Evolutionary conservation across 2,329 filamentous ascomycete genomes (phyloP).

Genomic region (Pseudogymnoascus sp.): DNA sequence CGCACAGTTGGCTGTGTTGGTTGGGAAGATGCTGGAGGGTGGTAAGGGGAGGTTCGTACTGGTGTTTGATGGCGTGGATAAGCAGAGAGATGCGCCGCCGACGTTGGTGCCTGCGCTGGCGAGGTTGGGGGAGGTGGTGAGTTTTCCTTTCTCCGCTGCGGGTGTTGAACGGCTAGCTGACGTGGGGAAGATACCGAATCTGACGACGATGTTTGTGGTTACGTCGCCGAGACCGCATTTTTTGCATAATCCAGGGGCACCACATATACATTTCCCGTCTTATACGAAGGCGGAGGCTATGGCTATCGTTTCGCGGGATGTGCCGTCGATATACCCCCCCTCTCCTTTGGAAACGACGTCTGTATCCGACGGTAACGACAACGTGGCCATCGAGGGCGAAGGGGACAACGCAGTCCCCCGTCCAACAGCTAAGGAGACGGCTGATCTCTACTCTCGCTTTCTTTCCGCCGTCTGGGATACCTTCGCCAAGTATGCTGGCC

Average conservation of each 20-base stretch:
- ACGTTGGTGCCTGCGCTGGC: slow-evolving; percentile 76
- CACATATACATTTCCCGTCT: slow-evolving; percentile 73
- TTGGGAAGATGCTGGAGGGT: slow-evolving; percentile 51
- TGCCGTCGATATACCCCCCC: slow-evolving; percentile 37
- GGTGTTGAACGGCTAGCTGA: slow-evolving; percentile 10
- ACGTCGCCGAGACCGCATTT: slow-evolving; percentile 61
- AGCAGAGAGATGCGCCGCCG: slow-evolving; percentile 67
- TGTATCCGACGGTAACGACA: slow-evolving; percentile 10
- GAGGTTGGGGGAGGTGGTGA: slow-evolving; percentile 69
- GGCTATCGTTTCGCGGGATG: slow-evolving; percentile 58
- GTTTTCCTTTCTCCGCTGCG: slow-evolving; percentile 24
- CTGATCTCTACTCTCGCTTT: slow-evolving; percentile 72
- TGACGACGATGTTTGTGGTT: slow-evolving; percentile 71
- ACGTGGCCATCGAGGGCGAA: background rate
- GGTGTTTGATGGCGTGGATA: slow-evolving; percentile 82
- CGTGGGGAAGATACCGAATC: slow-evolving; percentile 59
- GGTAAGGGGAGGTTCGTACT: slow-evolving; percentile 59
- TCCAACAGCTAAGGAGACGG: slow-evolving; percentile 40
- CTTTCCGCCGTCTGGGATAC: slow-evolving; percentile 80
- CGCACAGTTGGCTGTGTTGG: slow-evolving; percentile 64
- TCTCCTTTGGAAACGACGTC: slow-evolving; percentile 23
- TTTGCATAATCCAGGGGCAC: slow-evolving; percentile 60
- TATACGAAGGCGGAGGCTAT: slow-evolving; percentile 78
- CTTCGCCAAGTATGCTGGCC: slow-evolving; percentile 68
- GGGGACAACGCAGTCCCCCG: slow-evolving; percentile 13